Evolutionary conservation across 78 protist species (phyloP).

Genomic region (Capsaspora owczarzaki): DNA sequence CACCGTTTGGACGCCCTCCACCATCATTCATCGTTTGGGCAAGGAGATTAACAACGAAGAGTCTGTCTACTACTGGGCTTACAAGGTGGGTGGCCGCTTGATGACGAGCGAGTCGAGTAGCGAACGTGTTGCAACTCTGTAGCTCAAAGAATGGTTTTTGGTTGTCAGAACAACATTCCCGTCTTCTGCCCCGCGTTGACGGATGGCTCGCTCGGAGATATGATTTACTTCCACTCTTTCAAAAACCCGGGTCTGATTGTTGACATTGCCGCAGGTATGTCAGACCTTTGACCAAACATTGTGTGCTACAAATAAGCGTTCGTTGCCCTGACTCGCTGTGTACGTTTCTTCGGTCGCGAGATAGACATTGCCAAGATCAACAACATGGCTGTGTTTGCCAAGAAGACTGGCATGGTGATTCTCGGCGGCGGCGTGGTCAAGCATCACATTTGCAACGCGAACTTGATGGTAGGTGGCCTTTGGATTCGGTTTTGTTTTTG

Average conservation of each 20-base stretch:
- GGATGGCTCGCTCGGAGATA: conserved; percentile 98
- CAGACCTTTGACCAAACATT: background rate
- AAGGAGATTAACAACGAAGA: conserved; percentile 79
- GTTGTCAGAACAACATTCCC: conserved; percentile 82
- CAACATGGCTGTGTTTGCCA: conserved; percentile 59
- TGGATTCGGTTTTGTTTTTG: no score
- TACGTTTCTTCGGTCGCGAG: background rate
- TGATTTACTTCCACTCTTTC: conserved; percentile 92
- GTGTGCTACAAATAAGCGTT: background rate
- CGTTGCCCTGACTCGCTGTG: background rate
- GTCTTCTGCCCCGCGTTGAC: conserved; percentile 97
- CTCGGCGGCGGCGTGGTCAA: conserved; percentile 98
- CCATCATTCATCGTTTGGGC: conserved; percentile 89
- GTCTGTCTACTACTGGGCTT: conserved; percentile 92
- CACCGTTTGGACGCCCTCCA: conserved; percentile 85
- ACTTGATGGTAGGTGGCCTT: conserved; percentile 82
- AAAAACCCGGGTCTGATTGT: conserved; percentile 83
- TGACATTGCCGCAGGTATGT: conserved; percentile 66
- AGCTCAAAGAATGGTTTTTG: background rate
- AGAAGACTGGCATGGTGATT: conserved; percentile 90
- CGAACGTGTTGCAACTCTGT: background rate
- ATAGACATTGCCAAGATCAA: conserved; percentile 74
- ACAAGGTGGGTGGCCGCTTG: conserved; percentile 31
- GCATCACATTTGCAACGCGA: conserved; percentile 99
- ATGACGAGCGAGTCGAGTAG: background rate